These are phyloP conservation scores for Hansenula sp. DNA, from an alignment of 1,139 yeast species.

Conservation along the genomic window DNA sequence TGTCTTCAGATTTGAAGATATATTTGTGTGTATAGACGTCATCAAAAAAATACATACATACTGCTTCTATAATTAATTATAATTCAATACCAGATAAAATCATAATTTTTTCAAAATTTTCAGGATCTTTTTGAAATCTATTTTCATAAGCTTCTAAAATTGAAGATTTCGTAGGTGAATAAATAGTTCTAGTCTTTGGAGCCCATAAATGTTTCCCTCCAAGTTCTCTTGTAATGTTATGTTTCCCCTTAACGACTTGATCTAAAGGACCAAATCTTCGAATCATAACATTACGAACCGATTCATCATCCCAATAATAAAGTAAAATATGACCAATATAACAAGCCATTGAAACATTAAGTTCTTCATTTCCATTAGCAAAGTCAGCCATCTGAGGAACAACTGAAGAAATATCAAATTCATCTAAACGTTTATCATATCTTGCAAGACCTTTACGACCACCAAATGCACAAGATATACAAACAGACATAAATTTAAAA, in stretches of 20 bases:
- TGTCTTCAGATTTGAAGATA: too few relatives aligned
- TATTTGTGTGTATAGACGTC: too few relatives aligned
- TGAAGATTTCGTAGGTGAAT: not conserved
- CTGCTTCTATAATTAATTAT: not conserved
- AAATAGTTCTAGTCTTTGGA: not conserved
- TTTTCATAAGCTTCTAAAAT: slow-evolving; percentile 1
- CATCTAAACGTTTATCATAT: not conserved
- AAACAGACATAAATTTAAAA: slow-evolving; percentile 6
- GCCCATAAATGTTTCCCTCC: slow-evolving; percentile 7
- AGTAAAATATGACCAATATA: slow-evolving; percentile 10
- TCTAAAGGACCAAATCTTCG: slow-evolving; percentile 8
- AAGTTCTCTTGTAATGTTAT: slow-evolving; percentile 3
- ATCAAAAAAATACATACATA: too few relatives aligned
- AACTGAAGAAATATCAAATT: not conserved
- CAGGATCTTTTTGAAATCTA: slow-evolving; percentile 1
- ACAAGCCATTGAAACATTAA: slow-evolving; percentile 5
- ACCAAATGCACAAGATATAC: slow-evolving; percentile 11
- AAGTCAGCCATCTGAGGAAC: not conserved
- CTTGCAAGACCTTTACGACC: slow-evolving; percentile 4
- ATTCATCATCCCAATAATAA: slow-evolving; percentile 6
- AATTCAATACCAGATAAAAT: not conserved
- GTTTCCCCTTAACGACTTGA: not conserved
- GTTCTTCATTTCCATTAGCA: not conserved
- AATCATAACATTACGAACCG: not conserved
- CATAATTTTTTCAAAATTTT: not conserved